These are phyloP conservation scores for Agaricus subrufescens DNA, from an alignment of 768 basidiomycete species.

Conservation along the genomic window DNA sequence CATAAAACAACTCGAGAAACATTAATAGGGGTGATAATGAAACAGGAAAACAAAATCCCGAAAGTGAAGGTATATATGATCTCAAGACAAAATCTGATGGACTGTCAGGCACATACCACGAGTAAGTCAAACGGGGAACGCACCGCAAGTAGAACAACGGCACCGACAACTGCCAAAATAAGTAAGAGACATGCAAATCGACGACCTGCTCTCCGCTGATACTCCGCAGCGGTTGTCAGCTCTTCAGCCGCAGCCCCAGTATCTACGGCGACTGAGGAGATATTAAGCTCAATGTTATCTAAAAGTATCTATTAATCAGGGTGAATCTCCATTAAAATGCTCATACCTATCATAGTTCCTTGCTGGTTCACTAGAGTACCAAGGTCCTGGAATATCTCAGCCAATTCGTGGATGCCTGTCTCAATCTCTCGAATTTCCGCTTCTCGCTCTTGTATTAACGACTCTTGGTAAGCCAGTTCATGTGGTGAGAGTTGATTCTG, in stretches of 20 bases:
- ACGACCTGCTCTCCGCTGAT: constrained; percentile 90
- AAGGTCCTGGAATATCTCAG: constrained; percentile 94
- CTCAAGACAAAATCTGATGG: constrained; percentile 4
- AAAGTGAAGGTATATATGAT: background rate
- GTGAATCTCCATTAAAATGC: background rate
- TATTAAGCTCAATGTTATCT: constrained; percentile 97
- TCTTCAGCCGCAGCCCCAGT: constrained; percentile 83
- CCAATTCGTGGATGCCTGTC: constrained; percentile 90
- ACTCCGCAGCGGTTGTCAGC: constrained; percentile 83
- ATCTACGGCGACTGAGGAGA: constrained; percentile 80
- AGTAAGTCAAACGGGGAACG: constrained; percentile 28
- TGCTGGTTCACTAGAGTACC: constrained; percentile 94
- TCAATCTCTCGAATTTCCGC: constrained; percentile 95
- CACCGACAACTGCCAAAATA: constrained; percentile 78
- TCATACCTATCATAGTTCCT: constrained; percentile 88
- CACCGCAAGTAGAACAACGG: constrained; percentile 90
- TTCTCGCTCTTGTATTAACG: constrained; percentile 91
- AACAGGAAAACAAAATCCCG: background rate
- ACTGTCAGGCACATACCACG: background rate
- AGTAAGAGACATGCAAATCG: constrained; percentile 89
- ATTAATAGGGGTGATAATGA: background rate
- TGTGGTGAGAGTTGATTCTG: constrained; percentile 79
- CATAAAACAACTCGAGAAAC: background rate
- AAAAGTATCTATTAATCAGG: background rate
- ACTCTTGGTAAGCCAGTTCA: constrained; percentile 94